Conservation (phyloP, 495 filamentous ascomycete species). For the Neurospora africana region DNA sequence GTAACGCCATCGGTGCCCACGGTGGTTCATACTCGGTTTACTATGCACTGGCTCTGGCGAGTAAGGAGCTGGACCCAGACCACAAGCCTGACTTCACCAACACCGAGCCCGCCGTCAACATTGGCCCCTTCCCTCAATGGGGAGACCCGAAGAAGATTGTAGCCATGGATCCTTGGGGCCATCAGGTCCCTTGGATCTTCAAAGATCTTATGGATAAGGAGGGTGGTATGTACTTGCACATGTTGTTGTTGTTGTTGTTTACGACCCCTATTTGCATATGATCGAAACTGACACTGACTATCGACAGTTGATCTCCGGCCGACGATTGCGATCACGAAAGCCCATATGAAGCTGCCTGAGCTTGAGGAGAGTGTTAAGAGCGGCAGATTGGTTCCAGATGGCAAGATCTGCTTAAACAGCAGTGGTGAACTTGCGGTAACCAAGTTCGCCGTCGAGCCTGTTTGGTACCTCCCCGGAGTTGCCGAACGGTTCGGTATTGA, state of each 20-base stretch:
- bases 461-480: conserved; percentile 93
- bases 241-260: not conserved
- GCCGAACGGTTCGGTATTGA: conserved; percentile 93
- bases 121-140: conserved; percentile 87
- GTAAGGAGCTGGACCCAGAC: conserved; percentile 71
- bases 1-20: conserved; percentile 79
- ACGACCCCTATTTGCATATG: not conserved
- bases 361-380: conserved; percentile 75
- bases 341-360: conserved; percentile 95
- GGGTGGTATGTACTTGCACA: conserved; percentile 28
- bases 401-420: conserved; percentile 77
- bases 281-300: conserved; percentile 8
- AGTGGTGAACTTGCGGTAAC: conserved; percentile 84
- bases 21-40: conserved; percentile 98
- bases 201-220: conserved; percentile 58
- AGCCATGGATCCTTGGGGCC: conserved; percentile 91
- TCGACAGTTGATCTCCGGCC: conserved; percentile 69
- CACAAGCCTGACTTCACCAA: conserved; percentile 90
- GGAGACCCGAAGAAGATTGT: conserved; percentile 89
- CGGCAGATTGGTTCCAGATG: conserved; percentile 77
- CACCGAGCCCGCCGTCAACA: conserved; percentile 78
- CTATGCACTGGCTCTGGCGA: conserved; percentile 86
- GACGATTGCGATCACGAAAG: conserved; percentile 87
- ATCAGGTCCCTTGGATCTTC: conserved; percentile 76
- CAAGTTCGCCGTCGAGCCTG: conserved; percentile 92